These are phyloP conservation scores for Phaeosphaeria sp. DNA, from an alignment of 2,329 filamentous ascomycete species.

Conservation along the genomic window DNA sequence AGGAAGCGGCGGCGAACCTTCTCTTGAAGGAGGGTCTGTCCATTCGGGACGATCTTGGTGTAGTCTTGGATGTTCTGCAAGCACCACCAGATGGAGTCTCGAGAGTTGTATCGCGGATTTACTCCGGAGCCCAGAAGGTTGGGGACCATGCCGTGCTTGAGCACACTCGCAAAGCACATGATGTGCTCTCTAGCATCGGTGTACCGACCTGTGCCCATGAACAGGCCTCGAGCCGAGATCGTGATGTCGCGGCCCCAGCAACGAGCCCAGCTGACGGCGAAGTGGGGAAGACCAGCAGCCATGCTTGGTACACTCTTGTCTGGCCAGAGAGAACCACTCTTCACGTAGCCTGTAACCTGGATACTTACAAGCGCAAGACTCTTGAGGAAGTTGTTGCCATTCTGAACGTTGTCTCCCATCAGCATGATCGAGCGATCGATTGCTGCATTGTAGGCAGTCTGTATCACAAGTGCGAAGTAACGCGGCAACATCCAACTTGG, in stretches of 20 bases:
- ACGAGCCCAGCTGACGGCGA: conserved; percentile 89
- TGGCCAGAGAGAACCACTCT: conserved; percentile 90
- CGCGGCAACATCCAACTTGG: conserved; percentile 90
- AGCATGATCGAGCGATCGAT: conserved; percentile 79
- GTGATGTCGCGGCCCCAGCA: conserved; percentile 99
- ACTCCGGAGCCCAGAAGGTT: conserved; percentile 89
- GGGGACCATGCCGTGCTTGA: conserved; percentile 98
- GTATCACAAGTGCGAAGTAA: conserved; percentile 89
- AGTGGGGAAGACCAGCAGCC: conserved; percentile 92
- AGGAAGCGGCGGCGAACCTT: conserved; percentile 85
- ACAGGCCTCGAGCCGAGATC: conserved; percentile 91
- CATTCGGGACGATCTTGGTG: conserved; percentile 79
- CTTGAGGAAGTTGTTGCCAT: conserved; percentile 88
- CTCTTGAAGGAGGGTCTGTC: conserved; percentile 74
- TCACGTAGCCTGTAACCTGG: conserved; percentile 87
- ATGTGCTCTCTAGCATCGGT: conserved; percentile 93
- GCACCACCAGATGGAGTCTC: conserved; percentile 98
- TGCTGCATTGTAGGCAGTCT: conserved; percentile 85
- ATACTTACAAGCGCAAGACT: conserved; percentile 89
- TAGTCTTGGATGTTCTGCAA: conserved; percentile 96
- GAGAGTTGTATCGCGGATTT: conserved; percentile 89
- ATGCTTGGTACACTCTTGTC: conserved; percentile 83
- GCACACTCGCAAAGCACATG: conserved; percentile 88
- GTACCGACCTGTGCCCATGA: conserved; percentile 86
- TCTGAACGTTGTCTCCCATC: conserved; percentile 77